A percentile compares a stretch with the other conserved stretches of the same genome.
Conservation (phyloP, 176 grass and related monocot genomes). For the Lolium rigidum region DNA sequence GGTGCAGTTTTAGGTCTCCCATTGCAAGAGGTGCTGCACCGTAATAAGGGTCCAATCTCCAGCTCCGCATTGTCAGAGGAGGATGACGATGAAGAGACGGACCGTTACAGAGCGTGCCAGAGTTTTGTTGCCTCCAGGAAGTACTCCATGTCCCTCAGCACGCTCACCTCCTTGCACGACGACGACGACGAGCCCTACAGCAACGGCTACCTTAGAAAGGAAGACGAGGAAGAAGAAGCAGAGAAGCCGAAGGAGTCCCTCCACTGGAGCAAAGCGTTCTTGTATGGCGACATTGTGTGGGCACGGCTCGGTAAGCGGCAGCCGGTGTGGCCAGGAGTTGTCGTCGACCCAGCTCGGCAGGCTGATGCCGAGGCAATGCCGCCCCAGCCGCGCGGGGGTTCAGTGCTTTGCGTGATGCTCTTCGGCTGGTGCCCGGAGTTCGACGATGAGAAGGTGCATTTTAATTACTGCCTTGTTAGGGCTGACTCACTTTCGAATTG, state of each 20-base stretch:
- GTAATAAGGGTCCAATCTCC: constrained; percentile 38
- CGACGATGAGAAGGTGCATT: constrained; percentile 65
- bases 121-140: constrained; percentile 66
- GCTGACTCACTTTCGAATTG: neutral
- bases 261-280: constrained; percentile 48
- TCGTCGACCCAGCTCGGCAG: constrained; percentile 77
- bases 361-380: constrained; percentile 54
- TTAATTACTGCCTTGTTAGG: constrained; percentile 6
- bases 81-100: constrained; percentile 56
- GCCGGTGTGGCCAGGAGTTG: constrained; percentile 75
- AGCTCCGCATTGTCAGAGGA: constrained; percentile 47
- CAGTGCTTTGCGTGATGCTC: constrained; percentile 80
- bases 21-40: constrained; percentile 39
- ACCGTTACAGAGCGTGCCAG: constrained; percentile 49
- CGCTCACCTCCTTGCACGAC: constrained; percentile 50
- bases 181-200: neutral
- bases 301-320: constrained; percentile 80
- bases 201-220: constrained; percentile 37
- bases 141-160: constrained; percentile 56
- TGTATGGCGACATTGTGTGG: constrained; percentile 87
- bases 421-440: constrained; percentile 75
- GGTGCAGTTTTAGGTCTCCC: constrained; percentile 10
- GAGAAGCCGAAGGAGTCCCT: constrained; percentile 36
- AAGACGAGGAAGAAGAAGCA: constrained; percentile 35
- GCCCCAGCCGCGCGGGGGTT: constrained; percentile 45